Percentiles rank a stretch among this genome's conserved stretches.
These are phyloP conservation scores for Hypsizygus ulmarius DNA, from an alignment of 1,284 basidiomycete species.

Conservation along the genomic window DNA sequence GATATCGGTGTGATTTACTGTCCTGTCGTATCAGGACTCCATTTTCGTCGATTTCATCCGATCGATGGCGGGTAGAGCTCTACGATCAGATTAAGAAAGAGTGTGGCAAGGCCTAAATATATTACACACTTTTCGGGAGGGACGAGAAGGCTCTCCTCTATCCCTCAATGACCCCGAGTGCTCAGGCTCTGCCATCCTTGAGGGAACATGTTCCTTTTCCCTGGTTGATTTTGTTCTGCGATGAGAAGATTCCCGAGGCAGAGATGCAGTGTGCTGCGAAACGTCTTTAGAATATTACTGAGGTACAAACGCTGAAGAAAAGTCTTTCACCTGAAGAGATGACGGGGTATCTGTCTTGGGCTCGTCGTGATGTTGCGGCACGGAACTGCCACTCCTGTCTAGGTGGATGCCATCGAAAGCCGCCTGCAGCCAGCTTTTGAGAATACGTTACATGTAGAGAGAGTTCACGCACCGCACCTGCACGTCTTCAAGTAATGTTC, in stretches of 20 bases:
- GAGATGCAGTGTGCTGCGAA: conserved; percentile 8
- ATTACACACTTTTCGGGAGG: conserved; percentile 8
- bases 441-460: neutral
- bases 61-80: conserved; percentile 10
- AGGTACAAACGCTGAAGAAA: neutral
- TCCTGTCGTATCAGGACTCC: conserved; percentile 8
- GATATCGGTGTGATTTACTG: conserved; percentile 7
- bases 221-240: conserved; percentile 4
- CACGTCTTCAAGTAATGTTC: conserved; percentile 17
- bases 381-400: conserved; percentile 15
- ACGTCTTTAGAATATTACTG: neutral
- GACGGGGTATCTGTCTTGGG: conserved; percentile 6
- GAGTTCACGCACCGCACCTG: conserved; percentile 17
- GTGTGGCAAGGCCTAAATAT: neutral
- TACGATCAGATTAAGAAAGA: neutral
- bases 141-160: neutral
- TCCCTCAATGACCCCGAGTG: conserved; percentile 7
- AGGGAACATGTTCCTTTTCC: conserved; percentile 14
- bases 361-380: conserved; percentile 11
- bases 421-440: conserved; percentile 6
- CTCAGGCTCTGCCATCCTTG: neutral
- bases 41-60: conserved; percentile 8
- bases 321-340: conserved; percentile 4
- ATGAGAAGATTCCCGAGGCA: conserved; percentile 9
- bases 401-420: conserved; percentile 16